Conservation (phyloP, 1,139 yeast species). For the Barnettozyma hawaiiensis region DNA sequence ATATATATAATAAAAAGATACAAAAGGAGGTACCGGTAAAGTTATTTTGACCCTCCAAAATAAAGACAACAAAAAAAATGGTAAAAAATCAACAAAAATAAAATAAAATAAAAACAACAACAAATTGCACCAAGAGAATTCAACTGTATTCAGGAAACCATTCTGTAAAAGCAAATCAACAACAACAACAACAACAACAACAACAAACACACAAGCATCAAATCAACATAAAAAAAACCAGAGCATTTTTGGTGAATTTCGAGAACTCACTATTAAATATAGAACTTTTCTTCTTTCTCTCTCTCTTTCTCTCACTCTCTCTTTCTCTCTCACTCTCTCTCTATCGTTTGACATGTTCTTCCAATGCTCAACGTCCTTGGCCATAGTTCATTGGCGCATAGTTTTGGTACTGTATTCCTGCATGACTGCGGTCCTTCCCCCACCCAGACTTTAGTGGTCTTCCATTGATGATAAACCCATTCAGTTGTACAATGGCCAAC, state of each 20-base stretch:
- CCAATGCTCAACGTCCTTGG: constrained; percentile 17
- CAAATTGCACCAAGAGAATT: not conserved
- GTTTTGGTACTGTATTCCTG: constrained; percentile 32
- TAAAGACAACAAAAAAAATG: not conserved
- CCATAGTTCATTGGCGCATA: constrained; percentile 33
- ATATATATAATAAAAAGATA: not conserved
- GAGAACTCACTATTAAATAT: not conserved
- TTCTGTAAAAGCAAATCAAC: not conserved
- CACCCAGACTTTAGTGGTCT: constrained; percentile 81
- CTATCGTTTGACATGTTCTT: not conserved
- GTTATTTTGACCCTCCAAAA: too few relatives aligned
- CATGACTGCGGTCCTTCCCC: constrained; percentile 59
- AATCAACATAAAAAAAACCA: constrained; percentile 2
- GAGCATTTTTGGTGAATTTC: not conserved
- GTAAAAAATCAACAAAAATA: not conserved
- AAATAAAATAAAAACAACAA: not conserved
- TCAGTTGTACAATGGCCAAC: constrained; percentile 73
- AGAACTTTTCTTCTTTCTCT: not conserved
- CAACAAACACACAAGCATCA: too few relatives aligned
- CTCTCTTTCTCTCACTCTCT: not conserved
- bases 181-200: too few relatives aligned
- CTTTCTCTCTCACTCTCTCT: not conserved
- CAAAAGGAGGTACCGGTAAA: not conserved
- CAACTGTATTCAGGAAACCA: constrained; percentile 1
- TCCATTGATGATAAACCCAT: constrained; percentile 72